Conservation (phyloP, 495 filamentous ascomycete species). For the Penicillium cataractarum region DNA sequence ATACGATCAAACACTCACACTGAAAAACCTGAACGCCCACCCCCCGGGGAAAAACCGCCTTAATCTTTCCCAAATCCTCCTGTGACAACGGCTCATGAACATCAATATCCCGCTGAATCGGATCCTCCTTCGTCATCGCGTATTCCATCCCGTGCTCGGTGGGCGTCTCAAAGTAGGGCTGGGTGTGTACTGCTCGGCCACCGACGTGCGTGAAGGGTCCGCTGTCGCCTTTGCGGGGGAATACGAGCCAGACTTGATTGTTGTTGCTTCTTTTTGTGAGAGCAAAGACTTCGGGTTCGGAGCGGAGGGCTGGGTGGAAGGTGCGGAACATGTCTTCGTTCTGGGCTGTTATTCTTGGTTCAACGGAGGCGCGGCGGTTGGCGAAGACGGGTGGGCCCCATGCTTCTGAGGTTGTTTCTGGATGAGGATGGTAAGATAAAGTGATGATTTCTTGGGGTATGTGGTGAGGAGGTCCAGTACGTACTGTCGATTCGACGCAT, state of each 20-base stretch:
- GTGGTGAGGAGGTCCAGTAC: not conserved
- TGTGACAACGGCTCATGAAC: not conserved
- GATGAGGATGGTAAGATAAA: not conserved
- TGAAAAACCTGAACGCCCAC: not conserved
- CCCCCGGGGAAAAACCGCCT: not conserved
- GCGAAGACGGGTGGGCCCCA: slow-evolving; percentile 2
- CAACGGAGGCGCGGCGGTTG: not conserved
- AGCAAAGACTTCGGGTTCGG: slow-evolving; percentile 4
- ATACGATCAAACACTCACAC: slow-evolving; percentile 8
- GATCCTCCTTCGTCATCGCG: not conserved
- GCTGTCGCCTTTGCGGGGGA: not conserved
- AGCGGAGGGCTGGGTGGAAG: slow-evolving; percentile 9
- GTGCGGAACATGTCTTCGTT: slow-evolving; percentile 9
- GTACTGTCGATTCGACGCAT: slow-evolving; percentile 6
- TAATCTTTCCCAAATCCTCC: not conserved
- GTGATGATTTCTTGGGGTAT: not conserved
- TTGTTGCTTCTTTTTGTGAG: not conserved
- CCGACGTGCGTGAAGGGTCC: not conserved
- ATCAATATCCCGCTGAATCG: not conserved
- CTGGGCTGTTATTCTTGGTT: not conserved
- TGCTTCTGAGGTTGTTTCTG: slow-evolving; percentile 5
- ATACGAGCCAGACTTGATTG: slow-evolving; percentile 2
- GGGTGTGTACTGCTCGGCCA: not conserved
- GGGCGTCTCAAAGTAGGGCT: slow-evolving; percentile 5
- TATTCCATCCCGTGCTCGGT: not conserved